Evolutionary conservation across 805 yeast species (phyloP), one percentile per base, ranked within the genome.

Genomic region (Myxozyma monticola): DNA sequence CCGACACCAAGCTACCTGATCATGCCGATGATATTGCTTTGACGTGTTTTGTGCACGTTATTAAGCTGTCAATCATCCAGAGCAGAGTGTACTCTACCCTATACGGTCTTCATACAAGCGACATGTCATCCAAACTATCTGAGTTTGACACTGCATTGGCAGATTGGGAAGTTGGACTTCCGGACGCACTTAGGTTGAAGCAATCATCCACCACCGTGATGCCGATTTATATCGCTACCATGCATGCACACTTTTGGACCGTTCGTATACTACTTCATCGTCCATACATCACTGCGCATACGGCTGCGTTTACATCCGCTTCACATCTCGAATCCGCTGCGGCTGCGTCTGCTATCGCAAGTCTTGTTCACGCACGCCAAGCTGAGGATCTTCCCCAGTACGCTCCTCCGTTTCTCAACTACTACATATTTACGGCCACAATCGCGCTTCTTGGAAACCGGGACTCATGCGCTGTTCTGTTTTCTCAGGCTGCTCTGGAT

Each of bases 231-330:
- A 4, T 31, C 9, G 44, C 28, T 12, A 12, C 21, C 12, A 18
- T 40, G 36, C 34, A 40, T n/a, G 36, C 44, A 14, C 44, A 40
- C 10, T 40, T 40, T 17, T 40, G 44, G 44, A 40, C 18, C 36
- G 29, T 35, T 36, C 25, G 26, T 9, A 40, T 40, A 4, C 26
- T 40, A 3, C 36, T 40, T 2, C 37, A 40, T 15, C 35, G 44
- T 2, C 44, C 44, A 12, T 20, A n/a, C 15, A 7, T 31, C 35
- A 22, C 29, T 15, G 4, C n/a, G 10, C 8, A 7, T 12, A 10
- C 14, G 5, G 29, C 18, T 14, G 6, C n/a, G 37, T 28, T 14
- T 8, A 40, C 36, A 12, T 29, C 24, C n/a, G 7, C 25, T 2
- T 29, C 35, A 20, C 37, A 30, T 20, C 17, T 31, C n/a, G 35